phyloP scores from a whole-genome alignment of 805 yeast genomes.

The Lipomyces yamadae region DNA sequence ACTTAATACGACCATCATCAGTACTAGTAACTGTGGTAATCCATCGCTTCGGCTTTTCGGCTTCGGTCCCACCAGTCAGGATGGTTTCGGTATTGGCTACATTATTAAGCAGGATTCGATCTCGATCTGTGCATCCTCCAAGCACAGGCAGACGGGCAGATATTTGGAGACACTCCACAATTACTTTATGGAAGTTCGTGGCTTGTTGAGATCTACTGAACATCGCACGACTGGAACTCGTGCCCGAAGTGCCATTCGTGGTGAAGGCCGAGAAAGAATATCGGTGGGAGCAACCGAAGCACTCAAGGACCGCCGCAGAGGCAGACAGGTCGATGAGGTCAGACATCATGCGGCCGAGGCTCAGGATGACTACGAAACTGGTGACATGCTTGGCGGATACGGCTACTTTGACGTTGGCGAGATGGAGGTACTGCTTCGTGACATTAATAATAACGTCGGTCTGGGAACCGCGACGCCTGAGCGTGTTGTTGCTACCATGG shows the following conservation, averaged over 20 bases:
- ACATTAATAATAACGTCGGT: constrained; percentile 49
- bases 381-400: constrained; percentile 73
- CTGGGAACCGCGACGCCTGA: constrained; percentile 14
- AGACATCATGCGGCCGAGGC: constrained; percentile 19
- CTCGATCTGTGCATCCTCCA: constrained; percentile 81
- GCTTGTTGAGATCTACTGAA: constrained; percentile 47
- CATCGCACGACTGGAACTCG: constrained; percentile 34
- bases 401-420: constrained; percentile 82
- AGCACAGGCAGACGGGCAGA: constrained; percentile 84
- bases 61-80: constrained; percentile 86
- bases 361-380: constrained; percentile 42
- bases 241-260: constrained; percentile 38
- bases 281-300: not conserved
- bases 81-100: constrained; percentile 93
- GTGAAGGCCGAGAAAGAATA: constrained; percentile 10
- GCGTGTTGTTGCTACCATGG: not conserved
- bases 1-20: constrained; percentile 75
- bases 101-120: constrained; percentile 81
- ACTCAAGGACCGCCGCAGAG: constrained; percentile 15
- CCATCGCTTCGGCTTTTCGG: constrained; percentile 87
- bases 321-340: constrained; percentile 28
- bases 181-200: constrained; percentile 62
- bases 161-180: constrained; percentile 70
- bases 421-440: constrained; percentile 64
- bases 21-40: constrained; percentile 90